These are phyloP conservation scores for Erythrobasidium yunnanense DNA, from an alignment of 768 basidiomycete species.

Conservation along the genomic window DNA sequence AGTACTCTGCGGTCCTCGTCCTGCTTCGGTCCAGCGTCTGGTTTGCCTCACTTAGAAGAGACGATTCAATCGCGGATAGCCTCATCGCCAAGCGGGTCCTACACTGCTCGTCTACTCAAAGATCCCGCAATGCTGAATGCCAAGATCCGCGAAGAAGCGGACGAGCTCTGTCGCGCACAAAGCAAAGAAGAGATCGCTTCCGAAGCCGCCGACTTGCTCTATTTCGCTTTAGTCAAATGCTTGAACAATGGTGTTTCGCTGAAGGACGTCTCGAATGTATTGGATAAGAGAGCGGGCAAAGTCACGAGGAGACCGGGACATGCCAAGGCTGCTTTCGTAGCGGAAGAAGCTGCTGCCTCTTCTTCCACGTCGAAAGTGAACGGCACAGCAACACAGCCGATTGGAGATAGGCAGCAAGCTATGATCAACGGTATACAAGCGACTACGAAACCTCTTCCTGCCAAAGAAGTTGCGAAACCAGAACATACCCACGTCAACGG, in stretches of 20 bases:
- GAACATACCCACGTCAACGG: background rate
- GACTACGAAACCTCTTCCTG: constrained; percentile 22
- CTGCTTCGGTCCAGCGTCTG: constrained; percentile 76
- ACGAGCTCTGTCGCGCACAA: constrained; percentile 71
- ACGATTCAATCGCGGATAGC: constrained; percentile 62
- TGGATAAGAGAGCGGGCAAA: constrained; percentile 76
- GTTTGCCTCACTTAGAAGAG: constrained; percentile 66
- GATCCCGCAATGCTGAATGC: constrained; percentile 70
- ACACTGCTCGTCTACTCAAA: constrained; percentile 74
- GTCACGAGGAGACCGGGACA: constrained; percentile 79
- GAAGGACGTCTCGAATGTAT: constrained; percentile 66
- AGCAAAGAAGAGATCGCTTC: constrained; percentile 75
- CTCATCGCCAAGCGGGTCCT: constrained; percentile 77
- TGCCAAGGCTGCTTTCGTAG: constrained; percentile 62
- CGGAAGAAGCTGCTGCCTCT: background rate
- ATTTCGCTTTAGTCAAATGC: constrained; percentile 63
- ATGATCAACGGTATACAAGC: constrained; percentile 8
- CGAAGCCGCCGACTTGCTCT: constrained; percentile 87
- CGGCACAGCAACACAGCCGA: background rate
- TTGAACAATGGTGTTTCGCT: constrained; percentile 57
- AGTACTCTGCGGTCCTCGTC: constrained; percentile 39
- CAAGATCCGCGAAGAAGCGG: constrained; percentile 97
- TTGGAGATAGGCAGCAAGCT: constrained; percentile 10
- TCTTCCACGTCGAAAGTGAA: background rate
- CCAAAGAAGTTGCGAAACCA: background rate